Evolutionary conservation across 2,329 filamentous ascomycete species (phyloP).

Genomic region (Phialocephala subalpina): DNA sequence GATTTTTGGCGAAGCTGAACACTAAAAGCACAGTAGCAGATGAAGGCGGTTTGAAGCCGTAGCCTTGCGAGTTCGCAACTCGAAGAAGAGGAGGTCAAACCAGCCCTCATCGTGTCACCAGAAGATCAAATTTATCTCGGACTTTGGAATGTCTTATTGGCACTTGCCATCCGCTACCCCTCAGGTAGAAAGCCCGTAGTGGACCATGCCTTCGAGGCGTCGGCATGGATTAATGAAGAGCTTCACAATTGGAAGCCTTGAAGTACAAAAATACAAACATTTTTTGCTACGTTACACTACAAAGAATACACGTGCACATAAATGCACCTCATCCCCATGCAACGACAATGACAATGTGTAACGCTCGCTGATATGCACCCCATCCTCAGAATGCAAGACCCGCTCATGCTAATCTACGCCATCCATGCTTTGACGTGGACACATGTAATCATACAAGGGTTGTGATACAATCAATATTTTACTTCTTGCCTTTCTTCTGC

Average conservation of each 20-base stretch:
- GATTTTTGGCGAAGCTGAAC: too few relatives aligned
- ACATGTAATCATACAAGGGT: constrained; percentile 34
- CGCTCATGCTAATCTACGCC: constrained; percentile 30
- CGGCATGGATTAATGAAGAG: constrained; percentile 1
- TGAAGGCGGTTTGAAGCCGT: too few relatives aligned
- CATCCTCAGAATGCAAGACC: constrained; percentile 17
- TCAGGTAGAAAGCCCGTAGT: too few relatives aligned
- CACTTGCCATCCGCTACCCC: too few relatives aligned
- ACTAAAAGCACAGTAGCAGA: too few relatives aligned
- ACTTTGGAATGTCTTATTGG: too few relatives aligned
- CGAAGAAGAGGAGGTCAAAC: too few relatives aligned
- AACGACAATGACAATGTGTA: constrained; percentile 8
- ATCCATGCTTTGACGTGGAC: constrained; percentile 31
- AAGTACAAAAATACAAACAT: constrained; percentile 7
- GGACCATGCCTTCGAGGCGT: not conserved
- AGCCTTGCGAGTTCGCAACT: too few relatives aligned
- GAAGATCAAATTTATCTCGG: too few relatives aligned
- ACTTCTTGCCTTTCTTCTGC: constrained; percentile 92
- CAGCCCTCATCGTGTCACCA: too few relatives aligned
- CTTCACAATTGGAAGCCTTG: constrained; percentile 13
- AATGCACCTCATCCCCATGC: not conserved
- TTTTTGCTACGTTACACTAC: constrained; percentile 1
- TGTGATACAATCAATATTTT: constrained; percentile 34
- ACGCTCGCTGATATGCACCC: constrained; percentile 28
- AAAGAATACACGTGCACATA: not conserved